These are phyloP conservation scores for Fraxinus excelsior DNA, from an alignment of 257 asterid genomes.

Conservation along the genomic window DNA sequence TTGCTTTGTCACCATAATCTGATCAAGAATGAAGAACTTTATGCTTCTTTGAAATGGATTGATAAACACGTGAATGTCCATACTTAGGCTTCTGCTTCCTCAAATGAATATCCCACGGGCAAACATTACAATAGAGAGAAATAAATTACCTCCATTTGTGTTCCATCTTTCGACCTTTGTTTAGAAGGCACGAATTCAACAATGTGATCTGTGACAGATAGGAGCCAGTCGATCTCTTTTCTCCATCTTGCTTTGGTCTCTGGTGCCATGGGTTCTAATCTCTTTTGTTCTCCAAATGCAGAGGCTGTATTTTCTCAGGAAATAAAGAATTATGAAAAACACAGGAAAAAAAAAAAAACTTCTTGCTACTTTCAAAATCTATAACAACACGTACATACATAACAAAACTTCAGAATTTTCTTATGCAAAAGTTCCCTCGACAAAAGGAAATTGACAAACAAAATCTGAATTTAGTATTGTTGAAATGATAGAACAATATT, in stretches of 20 bases:
- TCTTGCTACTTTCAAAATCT: neutral
- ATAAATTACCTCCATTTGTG: constrained; percentile 51
- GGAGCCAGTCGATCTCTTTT: constrained; percentile 70
- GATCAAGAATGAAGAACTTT: constrained; percentile 13
- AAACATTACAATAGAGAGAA: constrained; percentile 9
- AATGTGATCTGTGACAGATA: constrained; percentile 60
- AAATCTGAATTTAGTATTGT: neutral
- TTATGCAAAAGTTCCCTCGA: neutral
- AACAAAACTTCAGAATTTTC: neutral
- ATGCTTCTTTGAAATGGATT: neutral
- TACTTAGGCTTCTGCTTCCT: neutral
- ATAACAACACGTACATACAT: too few relatives aligned
- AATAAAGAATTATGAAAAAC: neutral
- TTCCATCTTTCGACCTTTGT: constrained; percentile 64
- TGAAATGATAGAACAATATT: neutral
- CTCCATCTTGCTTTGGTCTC: constrained; percentile 67
- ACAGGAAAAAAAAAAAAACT: too few relatives aligned
- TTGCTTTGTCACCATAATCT: constrained; percentile 66
- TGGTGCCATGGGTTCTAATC: constrained; percentile 61
- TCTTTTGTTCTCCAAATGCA: constrained; percentile 64
- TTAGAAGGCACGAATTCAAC: constrained; percentile 57
- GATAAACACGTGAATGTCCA: neutral
- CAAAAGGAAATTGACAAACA: neutral
- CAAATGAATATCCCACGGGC: neutral
- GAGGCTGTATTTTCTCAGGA: constrained; percentile 49